Conservation (phyloP, 805 yeast species). For the Cephaloascus albidus region DNA sequence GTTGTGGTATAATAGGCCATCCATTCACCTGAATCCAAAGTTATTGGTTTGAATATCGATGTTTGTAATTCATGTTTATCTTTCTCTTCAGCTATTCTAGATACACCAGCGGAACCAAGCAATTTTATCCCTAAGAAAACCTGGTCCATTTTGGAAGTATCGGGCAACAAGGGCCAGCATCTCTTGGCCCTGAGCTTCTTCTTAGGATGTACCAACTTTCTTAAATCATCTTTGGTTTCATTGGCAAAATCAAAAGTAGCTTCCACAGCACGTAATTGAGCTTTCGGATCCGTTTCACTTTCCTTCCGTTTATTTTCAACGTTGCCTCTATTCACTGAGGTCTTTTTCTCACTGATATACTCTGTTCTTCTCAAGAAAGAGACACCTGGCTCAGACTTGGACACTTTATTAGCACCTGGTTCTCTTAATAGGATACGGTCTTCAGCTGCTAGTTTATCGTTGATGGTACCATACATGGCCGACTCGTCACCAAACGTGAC, state of each 20-base stretch:
- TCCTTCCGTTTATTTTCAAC: slow-evolving; percentile 10
- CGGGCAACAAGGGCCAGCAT: slow-evolving; percentile 81
- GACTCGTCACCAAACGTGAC: slow-evolving; percentile 51
- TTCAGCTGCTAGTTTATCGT: slow-evolving; percentile 55
- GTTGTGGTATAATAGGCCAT: slow-evolving; percentile 56
- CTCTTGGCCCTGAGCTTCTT: slow-evolving; percentile 63
- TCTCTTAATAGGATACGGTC: slow-evolving; percentile 74
- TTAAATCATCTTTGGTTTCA: slow-evolving; percentile 24
- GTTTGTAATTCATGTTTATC: slow-evolving; percentile 35
- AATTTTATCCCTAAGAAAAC: slow-evolving; percentile 58
- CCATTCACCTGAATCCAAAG: slow-evolving; percentile 64
- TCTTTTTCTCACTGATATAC: slow-evolving; percentile 56
- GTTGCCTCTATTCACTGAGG: too few species aligned
- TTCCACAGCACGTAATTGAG: slow-evolving; percentile 66
- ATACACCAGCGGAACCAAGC: slow-evolving; percentile 43
- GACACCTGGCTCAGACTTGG: slow-evolving; percentile 41
- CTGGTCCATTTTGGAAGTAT: slow-evolving; percentile 83
- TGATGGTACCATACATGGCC: slow-evolving; percentile 20
- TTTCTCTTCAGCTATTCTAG: slow-evolving; percentile 21
- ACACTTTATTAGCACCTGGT: slow-evolving; percentile 46
- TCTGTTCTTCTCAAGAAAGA: slow-evolving; percentile 93
- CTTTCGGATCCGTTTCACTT: slow-evolving; percentile 42
- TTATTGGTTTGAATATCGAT: slow-evolving; percentile 65
- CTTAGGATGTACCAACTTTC: slow-evolving; percentile 75
- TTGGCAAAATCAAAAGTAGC: slow-evolving; percentile 61